These are phyloP conservation scores for Lolium multiflorum DNA, from an alignment of 176 grass and related monocot species.

Conservation along the genomic window DNA sequence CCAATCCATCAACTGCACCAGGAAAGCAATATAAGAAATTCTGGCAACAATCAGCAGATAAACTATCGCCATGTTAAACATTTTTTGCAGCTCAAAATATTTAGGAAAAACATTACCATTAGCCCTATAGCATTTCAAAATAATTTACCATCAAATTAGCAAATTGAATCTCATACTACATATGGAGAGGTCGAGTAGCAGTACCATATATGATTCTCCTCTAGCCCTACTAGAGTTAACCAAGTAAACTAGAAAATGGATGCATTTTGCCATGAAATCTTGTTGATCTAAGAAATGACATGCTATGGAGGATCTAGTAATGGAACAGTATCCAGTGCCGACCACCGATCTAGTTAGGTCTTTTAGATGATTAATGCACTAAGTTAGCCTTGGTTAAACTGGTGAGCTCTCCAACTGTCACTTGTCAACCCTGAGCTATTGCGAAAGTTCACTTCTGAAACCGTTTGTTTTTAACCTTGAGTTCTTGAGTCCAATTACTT, in stretches of 20 bases:
- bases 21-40: conserved; percentile 44
- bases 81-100: conserved; percentile 11
- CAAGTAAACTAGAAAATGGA: background rate
- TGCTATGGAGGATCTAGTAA: background rate
- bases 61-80: background rate
- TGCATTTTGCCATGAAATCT: background rate
- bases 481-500: background rate
- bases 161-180: background rate
- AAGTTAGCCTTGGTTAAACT: background rate
- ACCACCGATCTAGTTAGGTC: background rate
- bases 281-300: background rate
- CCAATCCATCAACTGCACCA: conserved; percentile 70
- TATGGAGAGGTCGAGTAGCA: background rate
- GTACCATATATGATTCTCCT: conserved; percentile 4
- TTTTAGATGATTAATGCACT: background rate
- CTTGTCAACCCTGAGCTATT: background rate
- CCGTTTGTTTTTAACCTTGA: background rate
- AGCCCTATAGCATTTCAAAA: conserved; percentile 1
- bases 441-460: background rate
- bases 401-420: background rate
- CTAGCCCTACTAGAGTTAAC: background rate
- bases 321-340: background rate
- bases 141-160: conserved; percentile 4
- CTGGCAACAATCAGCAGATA: background rate
- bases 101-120: conserved; percentile 2